Percentiles rank a stretch among this genome's conserved stretches.
phyloP scores from a whole-genome alignment of 352 stramenopile species.

The Pythium guiyangense region DNA sequence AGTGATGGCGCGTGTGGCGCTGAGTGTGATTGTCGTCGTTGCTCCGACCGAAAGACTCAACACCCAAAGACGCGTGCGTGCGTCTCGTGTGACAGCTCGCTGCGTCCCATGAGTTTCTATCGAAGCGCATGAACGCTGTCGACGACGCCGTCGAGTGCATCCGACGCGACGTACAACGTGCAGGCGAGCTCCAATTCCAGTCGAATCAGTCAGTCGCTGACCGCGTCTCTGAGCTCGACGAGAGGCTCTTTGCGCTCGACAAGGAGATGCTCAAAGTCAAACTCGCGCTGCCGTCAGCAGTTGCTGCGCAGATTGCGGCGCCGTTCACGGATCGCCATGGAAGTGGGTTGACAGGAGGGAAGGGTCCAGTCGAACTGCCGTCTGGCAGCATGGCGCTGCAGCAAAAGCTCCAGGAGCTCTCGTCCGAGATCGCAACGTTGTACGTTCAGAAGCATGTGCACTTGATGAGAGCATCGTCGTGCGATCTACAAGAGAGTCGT shows the following conservation, averaged over 20 bases:
- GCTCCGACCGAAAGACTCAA: not conserved
- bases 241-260: constrained; percentile 55
- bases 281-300: constrained; percentile 38
- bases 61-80: not conserved
- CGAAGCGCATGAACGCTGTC: constrained; percentile 29
- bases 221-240: constrained; percentile 38
- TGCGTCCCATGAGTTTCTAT: constrained; percentile 35
- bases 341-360: not conserved
- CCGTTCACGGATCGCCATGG: constrained; percentile 6
- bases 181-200: constrained; percentile 26
- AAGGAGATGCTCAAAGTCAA: constrained; percentile 70
- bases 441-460: constrained; percentile 12
- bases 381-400: constrained; percentile 16
- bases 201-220: constrained; percentile 17
- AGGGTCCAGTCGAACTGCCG: constrained; percentile 12
- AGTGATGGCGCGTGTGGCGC: not conserved
- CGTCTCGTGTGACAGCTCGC: not conserved
- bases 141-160: constrained; percentile 40
- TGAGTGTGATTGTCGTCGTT: not conserved
- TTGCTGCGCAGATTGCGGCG: constrained; percentile 29
- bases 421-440: constrained; percentile 30
- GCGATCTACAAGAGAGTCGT: not conserved
- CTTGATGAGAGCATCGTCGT: not conserved
- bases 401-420: constrained; percentile 40
- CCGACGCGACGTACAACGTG: constrained; percentile 25